Conservation (phyloP, 805 yeast genomes). For the Metschnikowia henanensis region DNA sequence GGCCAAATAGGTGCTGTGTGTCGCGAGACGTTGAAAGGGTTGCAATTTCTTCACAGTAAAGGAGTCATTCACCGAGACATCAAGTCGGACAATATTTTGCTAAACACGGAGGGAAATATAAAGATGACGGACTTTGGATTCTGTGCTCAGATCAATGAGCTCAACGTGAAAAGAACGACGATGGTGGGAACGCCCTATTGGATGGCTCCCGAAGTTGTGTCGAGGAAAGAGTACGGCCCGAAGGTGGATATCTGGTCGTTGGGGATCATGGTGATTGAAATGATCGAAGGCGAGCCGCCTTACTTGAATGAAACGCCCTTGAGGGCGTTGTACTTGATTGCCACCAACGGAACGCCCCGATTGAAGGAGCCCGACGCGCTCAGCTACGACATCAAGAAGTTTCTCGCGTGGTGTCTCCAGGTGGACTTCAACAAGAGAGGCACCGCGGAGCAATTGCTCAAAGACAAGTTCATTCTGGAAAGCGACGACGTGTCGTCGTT, state of each 20-base stretch:
- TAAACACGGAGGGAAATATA: conserved; percentile 82
- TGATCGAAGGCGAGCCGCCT: conserved; percentile 99
- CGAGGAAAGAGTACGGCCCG: conserved; percentile 92
- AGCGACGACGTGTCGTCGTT: conserved; percentile 62
- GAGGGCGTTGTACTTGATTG: conserved; percentile 89
- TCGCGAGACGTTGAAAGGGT: conserved; percentile 84
- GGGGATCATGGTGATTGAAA: conserved; percentile 97
- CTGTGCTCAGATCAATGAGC: conserved; percentile 87
- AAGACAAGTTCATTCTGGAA: conserved; percentile 61
- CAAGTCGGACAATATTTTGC: conserved; percentile 88
- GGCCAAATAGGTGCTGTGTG: conserved; percentile 95
- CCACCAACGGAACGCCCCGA: conserved; percentile 95
- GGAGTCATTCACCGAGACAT: conserved; percentile 96
- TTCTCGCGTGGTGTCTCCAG: conserved; percentile 74
- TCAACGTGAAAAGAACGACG: conserved; percentile 86
- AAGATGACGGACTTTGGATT: conserved; percentile 95
- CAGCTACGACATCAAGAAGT: conserved; percentile 61
- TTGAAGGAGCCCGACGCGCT: conserved; percentile 85
- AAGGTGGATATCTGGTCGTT: conserved; percentile 98
- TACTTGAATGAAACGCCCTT: conserved; percentile 94
- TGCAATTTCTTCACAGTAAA: conserved; percentile 83
- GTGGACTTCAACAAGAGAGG: conserved; percentile 84
- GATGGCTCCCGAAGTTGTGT: conserved; percentile 99
- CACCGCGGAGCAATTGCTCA: conserved; percentile 69
- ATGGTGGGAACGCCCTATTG: conserved; percentile 99